A percentile compares a stretch with the other conserved stretches of the same genome.
phyloP scores from a whole-genome alignment of 2,329 filamentous ascomycete genomes.

The Apiospora rasikravindrae region DNA sequence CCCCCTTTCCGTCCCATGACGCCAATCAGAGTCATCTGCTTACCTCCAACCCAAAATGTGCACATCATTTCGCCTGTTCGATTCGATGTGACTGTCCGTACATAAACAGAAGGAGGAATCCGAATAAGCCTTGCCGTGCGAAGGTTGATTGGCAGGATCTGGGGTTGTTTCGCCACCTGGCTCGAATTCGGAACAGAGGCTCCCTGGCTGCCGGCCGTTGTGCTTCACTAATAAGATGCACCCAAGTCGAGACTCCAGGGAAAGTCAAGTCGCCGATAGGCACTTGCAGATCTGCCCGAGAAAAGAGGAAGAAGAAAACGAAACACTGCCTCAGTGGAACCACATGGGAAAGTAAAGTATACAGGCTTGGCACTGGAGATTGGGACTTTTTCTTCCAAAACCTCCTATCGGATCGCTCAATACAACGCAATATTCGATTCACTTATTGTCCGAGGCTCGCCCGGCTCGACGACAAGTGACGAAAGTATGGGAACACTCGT shows the following conservation, averaged over 20 bases:
- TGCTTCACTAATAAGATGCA: background rate
- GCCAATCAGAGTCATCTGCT: background rate
- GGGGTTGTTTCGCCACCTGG: constrained; percentile 1
- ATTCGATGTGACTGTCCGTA: background rate
- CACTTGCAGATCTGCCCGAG: constrained; percentile 7
- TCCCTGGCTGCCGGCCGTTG: background rate
- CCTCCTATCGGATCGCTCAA: constrained; percentile 16
- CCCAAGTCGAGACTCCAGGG: background rate
- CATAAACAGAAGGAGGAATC: background rate
- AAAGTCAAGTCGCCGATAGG: background rate
- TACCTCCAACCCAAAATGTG: constrained; percentile 6
- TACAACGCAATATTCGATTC: constrained; percentile 20
- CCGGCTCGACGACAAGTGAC: constrained; percentile 12
- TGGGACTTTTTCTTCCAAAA: constrained; percentile 1
- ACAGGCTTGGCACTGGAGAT: constrained; percentile 14
- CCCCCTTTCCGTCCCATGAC: background rate
- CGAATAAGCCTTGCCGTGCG: background rate
- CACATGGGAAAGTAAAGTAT: background rate
- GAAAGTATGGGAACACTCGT: constrained; percentile 2
- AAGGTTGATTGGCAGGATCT: constrained; percentile 3
- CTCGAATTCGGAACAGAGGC: constrained; percentile 1
- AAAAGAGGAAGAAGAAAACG: background rate
- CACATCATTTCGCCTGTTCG: background rate
- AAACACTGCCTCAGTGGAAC: constrained; percentile 14
- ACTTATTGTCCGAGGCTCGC: constrained; percentile 19